These are phyloP conservation scores for Pleurostoma richardsiae DNA, from an alignment of 2,329 filamentous ascomycete species.

Conservation along the genomic window DNA sequence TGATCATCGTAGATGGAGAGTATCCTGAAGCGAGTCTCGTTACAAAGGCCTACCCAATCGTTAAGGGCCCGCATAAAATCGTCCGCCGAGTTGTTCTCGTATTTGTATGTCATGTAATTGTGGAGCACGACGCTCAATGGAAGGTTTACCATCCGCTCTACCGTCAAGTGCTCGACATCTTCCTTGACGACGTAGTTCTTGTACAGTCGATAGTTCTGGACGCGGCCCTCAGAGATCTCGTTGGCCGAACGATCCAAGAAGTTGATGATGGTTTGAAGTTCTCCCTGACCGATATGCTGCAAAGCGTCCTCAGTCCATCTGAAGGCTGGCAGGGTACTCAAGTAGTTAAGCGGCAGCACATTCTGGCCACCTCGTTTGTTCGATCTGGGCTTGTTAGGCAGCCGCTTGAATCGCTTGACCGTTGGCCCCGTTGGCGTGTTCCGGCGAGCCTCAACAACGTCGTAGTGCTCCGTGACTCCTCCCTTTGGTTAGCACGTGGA, in stretches of 20 bases:
- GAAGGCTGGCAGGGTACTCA: conserved; percentile 5
- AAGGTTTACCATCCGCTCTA: neutral
- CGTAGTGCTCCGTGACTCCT: no score
- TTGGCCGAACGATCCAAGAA: neutral
- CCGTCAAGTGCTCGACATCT: neutral
- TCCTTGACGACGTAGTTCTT: neutral
- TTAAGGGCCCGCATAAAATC: conserved; percentile 10
- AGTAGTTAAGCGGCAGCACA: conserved; percentile 4
- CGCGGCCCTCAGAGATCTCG: conserved; percentile 1
- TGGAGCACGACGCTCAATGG: conserved; percentile 16
- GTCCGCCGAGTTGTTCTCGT: conserved; percentile 10
- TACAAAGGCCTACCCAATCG: conserved; percentile 8
- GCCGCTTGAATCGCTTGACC: conserved; percentile 11
- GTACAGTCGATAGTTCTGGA: neutral
- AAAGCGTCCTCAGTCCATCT: conserved; percentile 6
- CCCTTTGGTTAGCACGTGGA: no score
- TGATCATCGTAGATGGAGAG: conserved; percentile 2
- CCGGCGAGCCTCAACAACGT: neutral
- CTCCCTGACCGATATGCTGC: conserved; percentile 2
- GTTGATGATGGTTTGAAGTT: conserved; percentile 1
- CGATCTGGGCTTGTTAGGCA: conserved; percentile 5
- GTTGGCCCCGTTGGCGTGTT: neutral
- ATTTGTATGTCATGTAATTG: conserved; percentile 16
- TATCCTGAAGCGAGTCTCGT: conserved; percentile 6
- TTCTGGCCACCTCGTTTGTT: conserved; percentile 3